phyloP scores from a whole-genome alignment of 2,329 filamentous ascomycete species.

The Didymella segeticola region DNA sequence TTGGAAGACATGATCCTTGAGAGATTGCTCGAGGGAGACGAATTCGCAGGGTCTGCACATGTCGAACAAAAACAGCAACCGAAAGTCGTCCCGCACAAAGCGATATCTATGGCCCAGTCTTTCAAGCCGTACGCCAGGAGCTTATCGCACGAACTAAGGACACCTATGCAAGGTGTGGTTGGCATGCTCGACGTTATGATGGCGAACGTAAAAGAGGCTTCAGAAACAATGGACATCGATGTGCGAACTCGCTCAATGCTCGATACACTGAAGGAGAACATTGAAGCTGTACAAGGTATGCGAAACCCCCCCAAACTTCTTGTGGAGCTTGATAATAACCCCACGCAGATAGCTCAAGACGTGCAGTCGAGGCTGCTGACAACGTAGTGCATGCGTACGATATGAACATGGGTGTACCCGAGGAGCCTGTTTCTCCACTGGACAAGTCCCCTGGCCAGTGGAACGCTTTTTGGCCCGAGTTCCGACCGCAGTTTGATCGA shows the following conservation, averaged over 20 bases:
- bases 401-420: constrained; percentile 76
- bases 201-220: constrained; percentile 71
- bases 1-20: constrained; percentile 71
- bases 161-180: constrained; percentile 77
- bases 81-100: constrained; percentile 61
- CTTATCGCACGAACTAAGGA: constrained; percentile 73
- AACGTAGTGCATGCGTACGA: constrained; percentile 79
- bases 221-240: constrained; percentile 62
- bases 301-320: constrained; percentile 36
- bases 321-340: constrained; percentile 17
- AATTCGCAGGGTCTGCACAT: constrained; percentile 47
- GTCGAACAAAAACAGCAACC: constrained; percentile 35
- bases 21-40: constrained; percentile 61
- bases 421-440: constrained; percentile 60
- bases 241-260: constrained; percentile 63
- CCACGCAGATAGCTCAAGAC: constrained; percentile 68
- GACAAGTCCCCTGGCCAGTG: constrained; percentile 39
- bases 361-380: constrained; percentile 75
- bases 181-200: constrained; percentile 81
- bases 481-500: constrained; percentile 51
- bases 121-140: constrained; percentile 75
- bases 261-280: constrained; percentile 69
- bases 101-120: constrained; percentile 66
- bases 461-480: constrained; percentile 43
- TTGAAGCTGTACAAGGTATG: constrained; percentile 72